Percentiles rank a stretch among this genome's conserved stretches.
Conservation (phyloP, 352 stramenopile genomes). For the Phytophthora pistaciae region DNA sequence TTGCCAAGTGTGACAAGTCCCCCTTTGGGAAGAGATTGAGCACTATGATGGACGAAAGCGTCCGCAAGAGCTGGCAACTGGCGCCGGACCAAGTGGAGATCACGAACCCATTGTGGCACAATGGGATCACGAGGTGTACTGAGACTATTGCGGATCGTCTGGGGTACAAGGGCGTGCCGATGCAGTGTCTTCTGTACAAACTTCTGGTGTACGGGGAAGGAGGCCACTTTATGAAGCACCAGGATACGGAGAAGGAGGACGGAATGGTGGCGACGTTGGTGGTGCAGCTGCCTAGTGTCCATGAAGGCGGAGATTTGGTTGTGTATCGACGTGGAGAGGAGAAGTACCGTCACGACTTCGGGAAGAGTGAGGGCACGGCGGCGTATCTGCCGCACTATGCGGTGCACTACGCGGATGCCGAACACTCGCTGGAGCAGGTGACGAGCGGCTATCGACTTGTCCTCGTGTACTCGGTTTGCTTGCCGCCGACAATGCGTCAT, state of each 20-base stretch:
- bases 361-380: constrained; percentile 3
- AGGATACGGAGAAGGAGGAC: constrained; percentile 55
- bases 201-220: constrained; percentile 54
- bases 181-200: constrained; percentile 46
- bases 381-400: constrained; percentile 14
- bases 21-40: constrained; percentile 3
- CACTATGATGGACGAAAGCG: constrained; percentile 19
- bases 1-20: constrained; percentile 35
- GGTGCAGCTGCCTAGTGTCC: constrained; percentile 36
- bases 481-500: constrained; percentile 11
- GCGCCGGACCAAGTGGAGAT: constrained; percentile 6
- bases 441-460: constrained; percentile 22
- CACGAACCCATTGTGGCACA: constrained; percentile 14
- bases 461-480: constrained; percentile 27
- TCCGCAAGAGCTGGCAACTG: constrained; percentile 25
- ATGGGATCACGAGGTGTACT: constrained; percentile 6
- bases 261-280: constrained; percentile 59
- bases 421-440: constrained; percentile 17
- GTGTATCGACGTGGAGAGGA: constrained; percentile 19
- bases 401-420: constrained; percentile 24
- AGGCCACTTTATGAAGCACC: constrained; percentile 51
- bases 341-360: constrained; percentile 29
- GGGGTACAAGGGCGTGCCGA: constrained; percentile 10
- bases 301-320: constrained; percentile 27
- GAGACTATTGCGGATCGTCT: constrained; percentile 3